phyloP scores from a whole-genome alignment of 306 rosid species.

The Morella rubra region DNA sequence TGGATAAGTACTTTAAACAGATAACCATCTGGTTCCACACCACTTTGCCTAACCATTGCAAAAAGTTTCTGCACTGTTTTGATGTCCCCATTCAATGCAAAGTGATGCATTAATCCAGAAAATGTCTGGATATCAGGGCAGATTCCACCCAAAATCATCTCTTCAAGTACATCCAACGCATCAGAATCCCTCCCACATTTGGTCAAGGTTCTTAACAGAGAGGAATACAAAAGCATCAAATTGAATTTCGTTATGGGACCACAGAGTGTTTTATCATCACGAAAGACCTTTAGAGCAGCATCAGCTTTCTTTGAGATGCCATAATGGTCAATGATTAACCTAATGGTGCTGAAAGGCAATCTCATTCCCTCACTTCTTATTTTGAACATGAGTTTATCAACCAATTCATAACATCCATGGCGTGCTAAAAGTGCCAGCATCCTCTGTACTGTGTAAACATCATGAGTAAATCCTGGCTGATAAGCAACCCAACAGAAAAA shows the following conservation, averaged over 20 bases:
- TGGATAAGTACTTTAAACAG: conserved; percentile 62
- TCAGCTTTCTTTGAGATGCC: conserved; percentile 77
- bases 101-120: conserved; percentile 70
- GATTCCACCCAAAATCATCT: conserved; percentile 65
- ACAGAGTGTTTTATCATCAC: conserved; percentile 48
- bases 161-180: conserved; percentile 63
- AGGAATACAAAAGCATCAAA: conserved; percentile 68
- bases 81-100: conserved; percentile 59
- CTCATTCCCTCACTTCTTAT: conserved; percentile 70
- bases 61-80: conserved; percentile 71
- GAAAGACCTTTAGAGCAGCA: conserved; percentile 78
- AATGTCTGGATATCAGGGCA: conserved; percentile 75
- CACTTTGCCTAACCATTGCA: conserved; percentile 66
- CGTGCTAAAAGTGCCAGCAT: conserved; percentile 64
- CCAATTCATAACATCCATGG: conserved; percentile 57
- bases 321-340: conserved; percentile 68
- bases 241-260: conserved; percentile 59
- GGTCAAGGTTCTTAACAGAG: conserved; percentile 67
- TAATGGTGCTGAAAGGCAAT: conserved; percentile 67
- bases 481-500: conserved; percentile 79
- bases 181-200: conserved; percentile 63
- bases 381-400: conserved; percentile 61
- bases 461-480: conserved; percentile 78
- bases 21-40: conserved; percentile 64
- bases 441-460: conserved; percentile 73